These are phyloP conservation scores for Allium cepa DNA, from an alignment of 106 monocot species.

Conservation along the genomic window DNA sequence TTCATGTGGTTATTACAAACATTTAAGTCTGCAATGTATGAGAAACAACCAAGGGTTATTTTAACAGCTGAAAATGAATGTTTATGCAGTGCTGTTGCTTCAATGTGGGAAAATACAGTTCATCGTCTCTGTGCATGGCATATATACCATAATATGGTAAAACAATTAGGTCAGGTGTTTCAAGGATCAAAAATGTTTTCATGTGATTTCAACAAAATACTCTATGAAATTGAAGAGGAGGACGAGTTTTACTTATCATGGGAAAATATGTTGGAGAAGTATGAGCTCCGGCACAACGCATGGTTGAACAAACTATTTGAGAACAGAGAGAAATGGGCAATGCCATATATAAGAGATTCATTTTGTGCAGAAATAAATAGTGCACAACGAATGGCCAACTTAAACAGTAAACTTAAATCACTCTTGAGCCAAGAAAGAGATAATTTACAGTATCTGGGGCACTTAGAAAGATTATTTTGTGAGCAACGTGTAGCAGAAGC, in stretches of 20 bases:
- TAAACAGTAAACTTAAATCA: constrained; percentile 14
- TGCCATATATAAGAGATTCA: constrained; percentile 15
- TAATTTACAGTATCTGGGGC: constrained; percentile 13
- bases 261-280: not conserved
- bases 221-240: constrained; percentile 2
- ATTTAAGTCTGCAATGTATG: constrained; percentile 20
- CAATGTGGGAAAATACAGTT: constrained; percentile 15
- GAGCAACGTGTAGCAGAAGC: constrained; percentile 21
- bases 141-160: not conserved
- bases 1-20: constrained; percentile 29
- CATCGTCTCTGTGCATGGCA: constrained; percentile 1
- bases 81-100: constrained; percentile 13
- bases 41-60: constrained; percentile 19
- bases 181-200: constrained; percentile 4
- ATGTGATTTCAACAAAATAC: constrained; percentile 3
- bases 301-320: constrained; percentile 1
- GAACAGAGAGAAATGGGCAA: constrained; percentile 1
- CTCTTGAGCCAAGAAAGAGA: constrained; percentile 23
- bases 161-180: not conserved
- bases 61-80: constrained; percentile 14
- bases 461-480: constrained; percentile 19
- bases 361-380: constrained; percentile 33
- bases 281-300: not conserved
- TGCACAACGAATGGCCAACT: constrained; percentile 13
- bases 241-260: not conserved